Evolutionary conservation across 768 basidiomycete genomes (phyloP).

Genomic region (Rhodotorula paludigena): DNA sequence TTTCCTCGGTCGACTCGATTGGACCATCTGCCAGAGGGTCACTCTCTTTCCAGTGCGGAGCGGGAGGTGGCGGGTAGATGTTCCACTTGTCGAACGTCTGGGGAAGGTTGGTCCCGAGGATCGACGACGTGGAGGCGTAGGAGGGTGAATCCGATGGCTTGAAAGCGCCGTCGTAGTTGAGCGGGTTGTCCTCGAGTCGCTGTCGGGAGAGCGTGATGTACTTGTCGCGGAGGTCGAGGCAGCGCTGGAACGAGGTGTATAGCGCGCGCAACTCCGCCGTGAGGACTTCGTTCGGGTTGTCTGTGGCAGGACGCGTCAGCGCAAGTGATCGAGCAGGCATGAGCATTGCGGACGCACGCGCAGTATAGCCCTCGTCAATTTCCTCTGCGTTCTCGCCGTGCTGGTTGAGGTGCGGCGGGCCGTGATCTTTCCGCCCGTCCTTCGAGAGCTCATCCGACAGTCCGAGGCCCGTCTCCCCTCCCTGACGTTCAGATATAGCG

Average conservation of each 20-base stretch:
- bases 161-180: conserved; percentile 79
- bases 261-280: conserved; percentile 50
- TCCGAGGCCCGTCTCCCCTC: background rate
- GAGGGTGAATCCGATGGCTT: conserved; percentile 12
- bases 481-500: too few species aligned
- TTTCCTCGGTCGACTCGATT: conserved; percentile 46
- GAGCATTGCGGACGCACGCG: conserved; percentile 1
- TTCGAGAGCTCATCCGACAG: background rate
- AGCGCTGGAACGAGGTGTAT: conserved; percentile 65
- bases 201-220: conserved; percentile 85
- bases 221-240: conserved; percentile 88
- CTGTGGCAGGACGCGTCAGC: conserved; percentile 2
- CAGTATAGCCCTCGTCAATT: conserved; percentile 32
- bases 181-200: conserved; percentile 88
- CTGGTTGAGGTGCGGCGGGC: conserved; percentile 15
- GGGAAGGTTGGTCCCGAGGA: conserved; percentile 60
- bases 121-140: conserved; percentile 45
- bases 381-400: conserved; percentile 32
- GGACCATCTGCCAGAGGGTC: conserved; percentile 34
- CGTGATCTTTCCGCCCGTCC: conserved; percentile 13
- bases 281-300: conserved; percentile 37
- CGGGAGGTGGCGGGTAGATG: conserved; percentile 86
- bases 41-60: conserved; percentile 83
- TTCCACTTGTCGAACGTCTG: conserved; percentile 65
- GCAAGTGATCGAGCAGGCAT: background rate